These are phyloP conservation scores for Polychytrium aggregatum DNA, from an alignment of 192 early-diverging fungal genomes.

Conservation along the genomic window DNA sequence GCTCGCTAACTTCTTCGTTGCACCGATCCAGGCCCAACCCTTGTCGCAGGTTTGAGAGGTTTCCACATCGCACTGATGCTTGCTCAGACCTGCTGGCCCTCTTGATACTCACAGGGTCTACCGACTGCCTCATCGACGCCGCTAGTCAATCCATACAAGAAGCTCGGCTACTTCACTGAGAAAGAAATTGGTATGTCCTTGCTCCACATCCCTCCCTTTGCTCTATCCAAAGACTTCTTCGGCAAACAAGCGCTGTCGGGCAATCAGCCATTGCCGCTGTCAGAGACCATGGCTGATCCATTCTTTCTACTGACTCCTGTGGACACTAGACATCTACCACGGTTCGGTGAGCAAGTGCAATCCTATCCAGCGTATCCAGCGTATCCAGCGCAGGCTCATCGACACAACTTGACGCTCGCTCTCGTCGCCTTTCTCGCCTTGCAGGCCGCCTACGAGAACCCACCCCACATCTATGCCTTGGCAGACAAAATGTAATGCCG, in stretches of 20 bases:
- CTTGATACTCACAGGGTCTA: neutral
- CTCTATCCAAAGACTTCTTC: no score
- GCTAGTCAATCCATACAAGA: constrained; percentile 93
- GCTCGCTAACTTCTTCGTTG: no score
- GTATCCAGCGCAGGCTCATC: no score
- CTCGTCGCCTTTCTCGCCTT: no score
- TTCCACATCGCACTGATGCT: neutral
- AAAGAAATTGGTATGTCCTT: constrained; percentile 56
- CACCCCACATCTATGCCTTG: constrained; percentile 97
- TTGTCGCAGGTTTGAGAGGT: constrained; percentile 48
- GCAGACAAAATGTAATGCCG: constrained; percentile 61
- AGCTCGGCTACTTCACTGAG: constrained; percentile 88
- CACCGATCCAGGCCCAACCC: constrained; percentile 36
- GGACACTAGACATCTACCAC: constrained; percentile 11
- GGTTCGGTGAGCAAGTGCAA: no score
- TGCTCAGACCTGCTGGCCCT: constrained; percentile 3
- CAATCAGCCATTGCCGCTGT: no score
- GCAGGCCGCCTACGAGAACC: constrained; percentile 48
- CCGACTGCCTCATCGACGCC: constrained; percentile 38
- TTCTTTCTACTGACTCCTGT: no score
- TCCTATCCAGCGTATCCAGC: no score
- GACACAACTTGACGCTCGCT: no score
- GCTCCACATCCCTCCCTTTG: constrained; percentile 2
- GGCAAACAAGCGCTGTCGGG: no score
- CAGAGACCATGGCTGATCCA: no score